Conservation (phyloP, 768 basidiomycete genomes). For the Rhodotorula paludigena region DNA sequence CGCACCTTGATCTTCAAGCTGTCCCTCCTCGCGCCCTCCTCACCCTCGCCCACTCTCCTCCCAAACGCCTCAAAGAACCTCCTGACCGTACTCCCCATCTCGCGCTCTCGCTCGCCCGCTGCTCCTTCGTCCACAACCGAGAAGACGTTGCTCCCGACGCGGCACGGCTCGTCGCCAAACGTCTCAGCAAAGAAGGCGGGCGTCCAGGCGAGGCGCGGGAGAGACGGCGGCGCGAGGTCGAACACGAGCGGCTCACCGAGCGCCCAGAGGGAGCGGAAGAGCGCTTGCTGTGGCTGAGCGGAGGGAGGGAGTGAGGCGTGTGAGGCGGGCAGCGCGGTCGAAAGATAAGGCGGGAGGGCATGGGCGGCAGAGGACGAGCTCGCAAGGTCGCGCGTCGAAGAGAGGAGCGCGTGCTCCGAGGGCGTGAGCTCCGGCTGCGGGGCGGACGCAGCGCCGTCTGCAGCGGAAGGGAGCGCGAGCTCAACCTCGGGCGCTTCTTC, state of each 20-base stretch:
- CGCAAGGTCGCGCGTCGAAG: background rate
- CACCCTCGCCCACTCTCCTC: slow-evolving; percentile 47
- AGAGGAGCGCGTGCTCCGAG: background rate
- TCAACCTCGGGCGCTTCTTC: background rate
- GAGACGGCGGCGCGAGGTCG: slow-evolving; percentile 45
- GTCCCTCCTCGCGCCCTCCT: too few species aligned
- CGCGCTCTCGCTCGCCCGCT: too few species aligned
- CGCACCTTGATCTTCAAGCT: slow-evolving; percentile 71
- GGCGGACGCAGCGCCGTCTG: background rate
- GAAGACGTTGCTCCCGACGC: background rate
- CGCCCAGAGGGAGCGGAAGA: slow-evolving; percentile 68
- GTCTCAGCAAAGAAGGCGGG: slow-evolving; percentile 72
- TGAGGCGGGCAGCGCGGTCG: background rate
- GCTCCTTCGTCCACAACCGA: too few species aligned
- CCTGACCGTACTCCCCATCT: slow-evolving; percentile 60
- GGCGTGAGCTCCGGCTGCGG: background rate
- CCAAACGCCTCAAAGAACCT: slow-evolving; percentile 80
- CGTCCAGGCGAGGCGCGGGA: slow-evolving; percentile 62
- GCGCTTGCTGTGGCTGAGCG: slow-evolving; percentile 49
- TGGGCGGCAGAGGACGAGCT: background rate
- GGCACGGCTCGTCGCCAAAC: slow-evolving; percentile 55
- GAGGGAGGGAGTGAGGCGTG: slow-evolving; percentile 48
- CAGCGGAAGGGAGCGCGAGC: background rate
- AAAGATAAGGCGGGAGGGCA: background rate
- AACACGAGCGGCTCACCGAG: slow-evolving; percentile 74